A percentile compares a stretch with the other conserved stretches of the same genome.
phyloP scores from a whole-genome alignment of 2,329 filamentous ascomycete genomes.

The Fusarium sambucinum region DNA sequence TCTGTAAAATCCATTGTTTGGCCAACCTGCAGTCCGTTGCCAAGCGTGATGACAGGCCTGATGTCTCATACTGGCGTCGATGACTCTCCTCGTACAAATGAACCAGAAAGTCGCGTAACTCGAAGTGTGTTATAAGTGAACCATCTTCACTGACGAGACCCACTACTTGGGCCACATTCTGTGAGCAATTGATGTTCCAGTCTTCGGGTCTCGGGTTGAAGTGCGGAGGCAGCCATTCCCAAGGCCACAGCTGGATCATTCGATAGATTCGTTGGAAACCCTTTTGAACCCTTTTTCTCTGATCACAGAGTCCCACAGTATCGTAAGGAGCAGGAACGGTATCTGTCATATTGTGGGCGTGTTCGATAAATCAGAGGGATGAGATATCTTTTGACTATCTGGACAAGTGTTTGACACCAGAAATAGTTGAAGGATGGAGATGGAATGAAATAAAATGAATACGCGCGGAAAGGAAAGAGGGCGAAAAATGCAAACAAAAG shows the following conservation, averaged over 20 bases:
- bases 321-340: background rate
- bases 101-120: slow-evolving; percentile 9
- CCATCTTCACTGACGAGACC: background rate
- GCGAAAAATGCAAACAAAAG: background rate
- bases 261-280: background rate
- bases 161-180: background rate
- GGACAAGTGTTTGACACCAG: background rate
- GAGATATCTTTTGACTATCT: background rate
- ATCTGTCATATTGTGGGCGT: background rate
- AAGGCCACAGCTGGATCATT: background rate
- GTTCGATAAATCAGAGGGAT: background rate
- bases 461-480: background rate
- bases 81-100: background rate
- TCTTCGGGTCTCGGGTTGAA: background rate
- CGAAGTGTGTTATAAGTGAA: background rate
- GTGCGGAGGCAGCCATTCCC: slow-evolving; percentile 9
- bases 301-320: too few species aligned
- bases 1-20: background rate
- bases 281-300: background rate
- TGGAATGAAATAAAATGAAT: too few species aligned
- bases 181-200: background rate
- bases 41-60: background rate
- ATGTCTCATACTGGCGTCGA: background rate
- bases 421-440: background rate
- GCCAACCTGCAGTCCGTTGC: background rate